phyloP scores from a whole-genome alignment of 1,284 basidiomycete genomes.

The Dichomitus squalens region DNA sequence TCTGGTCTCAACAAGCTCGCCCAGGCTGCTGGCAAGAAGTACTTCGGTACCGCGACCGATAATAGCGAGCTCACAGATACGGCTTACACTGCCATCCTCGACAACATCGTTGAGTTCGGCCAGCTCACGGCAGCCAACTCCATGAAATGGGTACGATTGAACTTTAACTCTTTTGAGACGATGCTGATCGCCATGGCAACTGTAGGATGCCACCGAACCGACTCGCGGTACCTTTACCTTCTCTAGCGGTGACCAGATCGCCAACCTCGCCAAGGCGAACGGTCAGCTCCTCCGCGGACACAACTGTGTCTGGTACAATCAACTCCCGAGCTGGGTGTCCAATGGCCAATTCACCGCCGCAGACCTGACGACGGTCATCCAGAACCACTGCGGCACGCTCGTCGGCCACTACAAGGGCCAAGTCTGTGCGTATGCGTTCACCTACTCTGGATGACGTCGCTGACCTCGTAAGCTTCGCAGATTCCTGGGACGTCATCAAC shows the following conservation, averaged over 20 bases:
- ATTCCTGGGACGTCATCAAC: slow-evolving; percentile 43
- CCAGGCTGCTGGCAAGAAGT: slow-evolving; percentile 54
- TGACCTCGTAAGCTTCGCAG: slow-evolving; percentile 6
- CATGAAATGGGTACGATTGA: slow-evolving; percentile 53
- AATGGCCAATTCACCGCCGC: slow-evolving; percentile 44
- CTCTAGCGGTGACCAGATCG: slow-evolving; percentile 46
- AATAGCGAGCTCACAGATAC: slow-evolving; percentile 53
- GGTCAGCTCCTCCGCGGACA: slow-evolving; percentile 44
- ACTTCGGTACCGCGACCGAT: slow-evolving; percentile 66
- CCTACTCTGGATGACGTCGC: too few relatives aligned
- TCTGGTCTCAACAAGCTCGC: slow-evolving; percentile 42
- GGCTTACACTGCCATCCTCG: slow-evolving; percentile 46
- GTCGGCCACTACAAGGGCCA: slow-evolving; percentile 54
- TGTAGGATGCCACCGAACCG: slow-evolving; percentile 56
- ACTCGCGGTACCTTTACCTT: slow-evolving; percentile 50
- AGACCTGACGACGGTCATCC: slow-evolving; percentile 45
- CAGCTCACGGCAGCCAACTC: slow-evolving; percentile 57
- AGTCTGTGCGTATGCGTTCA: slow-evolving; percentile 43
- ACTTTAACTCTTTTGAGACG: not conserved
- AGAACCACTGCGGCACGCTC: slow-evolving; percentile 48
- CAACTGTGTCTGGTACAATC: slow-evolving; percentile 60
- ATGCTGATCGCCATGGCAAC: not conserved
- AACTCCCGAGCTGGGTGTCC: slow-evolving; percentile 55
- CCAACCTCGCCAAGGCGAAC: slow-evolving; percentile 49
- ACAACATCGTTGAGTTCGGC: slow-evolving; percentile 47